phyloP scores from a whole-genome alignment of 2,329 filamentous ascomycete genomes.

The Talaromyces sp. region DNA sequence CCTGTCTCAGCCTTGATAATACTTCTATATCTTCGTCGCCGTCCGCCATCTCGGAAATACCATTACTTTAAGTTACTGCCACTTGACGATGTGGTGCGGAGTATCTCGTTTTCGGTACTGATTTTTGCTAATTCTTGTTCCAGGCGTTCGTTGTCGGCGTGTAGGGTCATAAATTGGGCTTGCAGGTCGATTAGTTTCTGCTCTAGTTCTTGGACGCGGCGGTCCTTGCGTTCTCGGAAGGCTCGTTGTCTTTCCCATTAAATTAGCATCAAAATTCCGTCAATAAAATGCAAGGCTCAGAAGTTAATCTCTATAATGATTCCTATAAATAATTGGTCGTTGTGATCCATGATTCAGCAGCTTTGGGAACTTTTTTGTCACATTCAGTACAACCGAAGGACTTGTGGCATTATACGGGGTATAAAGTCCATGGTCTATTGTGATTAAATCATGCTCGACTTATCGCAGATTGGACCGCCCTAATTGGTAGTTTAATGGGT shows the following conservation, averaged over 20 bases:
- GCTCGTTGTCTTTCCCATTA: slow-evolving; percentile 70
- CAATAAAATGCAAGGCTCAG: not conserved
- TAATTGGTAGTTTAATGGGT: too few relatives aligned
- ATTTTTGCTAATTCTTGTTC: slow-evolving; percentile 79
- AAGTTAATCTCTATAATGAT: too few relatives aligned
- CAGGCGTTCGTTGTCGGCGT: slow-evolving; percentile 80
- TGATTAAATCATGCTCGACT: too few relatives aligned
- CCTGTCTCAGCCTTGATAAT: not conserved
- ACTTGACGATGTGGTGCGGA: slow-evolving; percentile 63
- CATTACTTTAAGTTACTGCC: not conserved
- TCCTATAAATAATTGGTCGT: too few relatives aligned
- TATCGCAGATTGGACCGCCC: too few relatives aligned
- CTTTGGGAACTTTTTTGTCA: too few relatives aligned
- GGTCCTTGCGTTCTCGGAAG: slow-evolving; percentile 93
- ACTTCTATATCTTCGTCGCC: slow-evolving; percentile 18
- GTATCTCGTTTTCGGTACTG: slow-evolving; percentile 86
- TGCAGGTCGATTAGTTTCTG: slow-evolving; percentile 76
- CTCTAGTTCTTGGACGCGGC: slow-evolving; percentile 89
- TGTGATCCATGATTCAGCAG: too few relatives aligned
- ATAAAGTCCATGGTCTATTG: too few relatives aligned
- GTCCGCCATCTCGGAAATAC: not conserved
- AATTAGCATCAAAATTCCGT: not conserved
- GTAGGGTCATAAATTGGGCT: slow-evolving; percentile 66
- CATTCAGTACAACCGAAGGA: too few relatives aligned
- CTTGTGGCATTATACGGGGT: too few relatives aligned